A percentile compares a stretch with the other conserved stretches of the same genome.
These are phyloP conservation scores for Cyphellophora europaea DNA, from an alignment of 2,329 filamentous ascomycete species.

Conservation along the genomic window DNA sequence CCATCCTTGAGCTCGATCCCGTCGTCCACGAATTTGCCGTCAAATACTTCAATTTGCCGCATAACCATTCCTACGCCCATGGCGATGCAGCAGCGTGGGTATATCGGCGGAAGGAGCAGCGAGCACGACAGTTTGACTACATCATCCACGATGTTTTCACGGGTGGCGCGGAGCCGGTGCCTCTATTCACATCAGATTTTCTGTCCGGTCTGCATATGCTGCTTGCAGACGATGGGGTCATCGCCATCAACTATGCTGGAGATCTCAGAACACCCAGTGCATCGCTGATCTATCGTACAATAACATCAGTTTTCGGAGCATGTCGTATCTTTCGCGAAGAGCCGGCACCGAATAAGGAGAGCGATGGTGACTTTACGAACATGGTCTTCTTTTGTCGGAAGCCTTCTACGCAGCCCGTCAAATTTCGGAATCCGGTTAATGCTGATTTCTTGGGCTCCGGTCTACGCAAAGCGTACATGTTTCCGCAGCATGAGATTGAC, in stretches of 20 bases:
- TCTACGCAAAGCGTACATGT: constrained; percentile 59
- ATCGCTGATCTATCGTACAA: constrained; percentile 70
- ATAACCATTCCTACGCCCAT: constrained; percentile 70
- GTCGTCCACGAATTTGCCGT: constrained; percentile 74
- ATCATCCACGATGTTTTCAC: constrained; percentile 97
- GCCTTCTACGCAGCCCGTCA: constrained; percentile 36
- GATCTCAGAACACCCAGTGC: constrained; percentile 71
- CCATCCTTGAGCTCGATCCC: constrained; percentile 89
- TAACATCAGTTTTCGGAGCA: constrained; percentile 70
- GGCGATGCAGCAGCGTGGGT: constrained; percentile 71
- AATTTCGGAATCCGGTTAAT: constrained; percentile 56
- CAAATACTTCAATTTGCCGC: constrained; percentile 71
- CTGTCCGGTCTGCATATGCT: constrained; percentile 60
- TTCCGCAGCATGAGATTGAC: constrained; percentile 63
- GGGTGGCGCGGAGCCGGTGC: constrained; percentile 81
- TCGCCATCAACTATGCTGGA: constrained; percentile 95
- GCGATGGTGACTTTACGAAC: constrained; percentile 69
- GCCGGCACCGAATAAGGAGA: constrained; percentile 38
- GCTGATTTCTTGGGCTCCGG: constrained; percentile 65
- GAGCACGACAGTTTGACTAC: constrained; percentile 60
- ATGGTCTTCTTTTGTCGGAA: constrained; percentile 93
- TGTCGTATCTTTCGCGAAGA: constrained; percentile 87
- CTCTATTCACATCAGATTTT: constrained; percentile 82
- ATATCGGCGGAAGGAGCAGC: constrained; percentile 32
- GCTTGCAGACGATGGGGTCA: constrained; percentile 67